Conservation (phyloP, 345 rosid species). For the Boechera divaricarpa region DNA sequence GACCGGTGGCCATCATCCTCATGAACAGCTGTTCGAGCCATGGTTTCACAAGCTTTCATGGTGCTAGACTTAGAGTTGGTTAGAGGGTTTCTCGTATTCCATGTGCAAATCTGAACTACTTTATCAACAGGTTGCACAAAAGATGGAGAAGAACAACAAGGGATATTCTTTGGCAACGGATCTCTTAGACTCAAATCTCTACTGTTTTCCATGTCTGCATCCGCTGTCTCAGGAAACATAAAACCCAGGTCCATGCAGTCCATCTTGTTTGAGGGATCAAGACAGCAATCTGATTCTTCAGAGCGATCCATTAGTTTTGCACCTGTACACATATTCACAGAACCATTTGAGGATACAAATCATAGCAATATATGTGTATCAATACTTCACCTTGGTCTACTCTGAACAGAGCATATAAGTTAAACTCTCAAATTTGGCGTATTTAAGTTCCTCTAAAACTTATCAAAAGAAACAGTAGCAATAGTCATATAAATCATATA, state of each 20-base stretch:
- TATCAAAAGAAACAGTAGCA: background rate
- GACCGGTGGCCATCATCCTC: constrained; percentile 13
- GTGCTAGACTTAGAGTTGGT: constrained; percentile 18
- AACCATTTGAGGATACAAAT: constrained; percentile 13
- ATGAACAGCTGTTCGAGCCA: constrained; percentile 11
- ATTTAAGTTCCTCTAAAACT: background rate
- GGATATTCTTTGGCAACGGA: constrained; percentile 14
- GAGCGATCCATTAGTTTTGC: constrained; percentile 22
- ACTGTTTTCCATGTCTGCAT: background rate
- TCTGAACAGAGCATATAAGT: constrained; percentile 7
- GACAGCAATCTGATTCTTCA: constrained; percentile 37
- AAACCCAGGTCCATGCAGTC: constrained; percentile 10
- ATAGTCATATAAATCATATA: background rate
- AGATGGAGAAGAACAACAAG: background rate
- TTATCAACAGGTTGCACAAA: constrained; percentile 15
- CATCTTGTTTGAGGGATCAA: constrained; percentile 4
- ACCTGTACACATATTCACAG: constrained; percentile 27
- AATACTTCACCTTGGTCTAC: background rate
- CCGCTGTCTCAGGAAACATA: constrained; percentile 18
- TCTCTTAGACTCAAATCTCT: constrained; percentile 25
- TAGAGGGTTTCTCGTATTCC: constrained; percentile 15
- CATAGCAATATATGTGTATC: background rate
- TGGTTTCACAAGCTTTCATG: constrained; percentile 35
- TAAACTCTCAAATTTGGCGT: background rate
- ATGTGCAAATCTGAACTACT: constrained; percentile 12